phyloP scores from a whole-genome alignment of 495 filamentous ascomycete species.

The Astrothelium macrocarpum region DNA sequence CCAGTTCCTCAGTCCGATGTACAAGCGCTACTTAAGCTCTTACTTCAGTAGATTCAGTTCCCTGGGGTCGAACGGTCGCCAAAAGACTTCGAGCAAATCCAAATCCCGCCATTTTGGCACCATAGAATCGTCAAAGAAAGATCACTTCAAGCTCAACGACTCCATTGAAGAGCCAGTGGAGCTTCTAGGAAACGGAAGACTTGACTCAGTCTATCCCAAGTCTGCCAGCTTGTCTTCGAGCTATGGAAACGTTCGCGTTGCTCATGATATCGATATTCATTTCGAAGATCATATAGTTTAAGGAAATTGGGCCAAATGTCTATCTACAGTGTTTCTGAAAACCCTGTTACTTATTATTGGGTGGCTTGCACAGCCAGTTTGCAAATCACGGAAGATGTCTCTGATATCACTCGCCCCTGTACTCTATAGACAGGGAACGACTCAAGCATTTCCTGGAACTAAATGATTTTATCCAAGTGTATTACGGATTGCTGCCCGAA shows the following conservation, averaged over 20 bases:
- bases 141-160: background rate
- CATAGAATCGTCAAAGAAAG: background rate
- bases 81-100: background rate
- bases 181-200: background rate
- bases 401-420: no score
- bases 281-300: background rate
- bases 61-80: background rate
- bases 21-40: constrained; percentile 11
- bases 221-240: background rate
- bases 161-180: background rate
- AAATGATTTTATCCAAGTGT: no score
- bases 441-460: no score
- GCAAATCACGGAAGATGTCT: no score
- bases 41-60: background rate
- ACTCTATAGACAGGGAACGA: no score
- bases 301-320: background rate
- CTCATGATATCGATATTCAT: background rate
- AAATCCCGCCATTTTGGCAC: no score
- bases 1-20: background rate
- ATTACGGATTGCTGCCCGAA: no score
- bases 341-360: background rate
- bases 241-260: background rate
- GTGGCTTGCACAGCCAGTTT: no score
- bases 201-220: background rate
- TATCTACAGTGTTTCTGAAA: background rate